Conservation (phyloP, 2,329 filamentous ascomycete species). For the Plectosphaerella plurivora region DNA sequence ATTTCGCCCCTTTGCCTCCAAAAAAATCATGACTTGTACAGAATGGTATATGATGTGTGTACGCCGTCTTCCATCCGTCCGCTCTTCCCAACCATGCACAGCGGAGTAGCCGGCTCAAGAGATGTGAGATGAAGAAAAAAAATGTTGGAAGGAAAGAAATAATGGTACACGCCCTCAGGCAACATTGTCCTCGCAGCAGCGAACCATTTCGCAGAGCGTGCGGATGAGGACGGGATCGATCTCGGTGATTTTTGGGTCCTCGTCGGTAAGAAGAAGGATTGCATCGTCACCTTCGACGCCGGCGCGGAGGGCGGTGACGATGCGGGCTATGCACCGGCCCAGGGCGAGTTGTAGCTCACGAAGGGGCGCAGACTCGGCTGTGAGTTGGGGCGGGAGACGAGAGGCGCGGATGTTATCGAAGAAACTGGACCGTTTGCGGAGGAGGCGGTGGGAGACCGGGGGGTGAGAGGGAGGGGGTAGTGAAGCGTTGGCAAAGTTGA, state of each 20-base stretch:
- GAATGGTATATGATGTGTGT: not conserved
- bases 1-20: not conserved
- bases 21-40: not conserved
- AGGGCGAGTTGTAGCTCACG: slow-evolving; percentile 45
- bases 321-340: slow-evolving; percentile 42
- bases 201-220: slow-evolving; percentile 38
- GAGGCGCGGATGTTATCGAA: not conserved
- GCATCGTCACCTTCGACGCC: slow-evolving; percentile 5
- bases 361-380: slow-evolving; percentile 14
- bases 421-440: slow-evolving; percentile 2
- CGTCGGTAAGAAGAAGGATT: slow-evolving; percentile 1
- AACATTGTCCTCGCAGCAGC: slow-evolving; percentile 14
- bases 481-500: too few species aligned
- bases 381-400: not conserved
- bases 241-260: slow-evolving; percentile 16
- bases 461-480: too few species aligned
- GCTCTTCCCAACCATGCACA: too few species aligned
- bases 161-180: too few species aligned
- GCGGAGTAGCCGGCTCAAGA: too few species aligned
- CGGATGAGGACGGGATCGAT: slow-evolving; percentile 32
- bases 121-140: too few species aligned
- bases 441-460: not conserved
- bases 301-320: slow-evolving; percentile 42
- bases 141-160: too few species aligned
- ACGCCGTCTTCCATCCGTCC: too few species aligned